A percentile compares a stretch with the other conserved stretches of the same genome.
Conservation (phyloP, 2,329 filamentous ascomycete genomes). For the Neurospora sp. region DNA sequence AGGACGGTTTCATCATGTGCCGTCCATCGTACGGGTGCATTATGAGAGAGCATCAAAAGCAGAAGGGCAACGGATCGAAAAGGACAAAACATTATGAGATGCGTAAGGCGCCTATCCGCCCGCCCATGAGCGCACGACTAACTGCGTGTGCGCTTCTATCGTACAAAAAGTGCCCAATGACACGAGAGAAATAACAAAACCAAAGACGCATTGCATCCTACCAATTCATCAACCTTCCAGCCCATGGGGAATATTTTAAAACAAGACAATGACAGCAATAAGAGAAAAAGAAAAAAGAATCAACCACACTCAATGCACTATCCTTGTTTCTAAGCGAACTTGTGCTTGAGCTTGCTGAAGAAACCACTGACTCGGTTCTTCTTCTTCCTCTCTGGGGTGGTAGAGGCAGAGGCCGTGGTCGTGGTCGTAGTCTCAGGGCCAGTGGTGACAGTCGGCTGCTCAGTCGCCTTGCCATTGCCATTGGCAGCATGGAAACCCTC, state of each 20-base stretch:
- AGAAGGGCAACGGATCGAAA: neutral
- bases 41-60: neutral
- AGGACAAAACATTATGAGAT: neutral
- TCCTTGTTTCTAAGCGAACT: slow-evolving; percentile 24
- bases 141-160: neutral
- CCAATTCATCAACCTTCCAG: neutral
- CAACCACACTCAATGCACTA: neutral
- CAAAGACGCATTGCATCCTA: neutral
- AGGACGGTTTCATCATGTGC: neutral
- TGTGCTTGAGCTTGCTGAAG: slow-evolving; percentile 47
- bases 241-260: neutral
- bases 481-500: neutral
- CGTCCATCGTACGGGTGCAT: neutral
- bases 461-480: slow-evolving; percentile 2
- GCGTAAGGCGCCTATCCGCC: neutral
- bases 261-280: slow-evolving; percentile 1
- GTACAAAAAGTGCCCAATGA: neutral
- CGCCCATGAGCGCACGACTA: neutral
- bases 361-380: slow-evolving; percentile 55
- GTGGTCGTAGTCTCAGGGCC: neutral
- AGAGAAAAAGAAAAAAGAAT: neutral
- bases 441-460: slow-evolving; percentile 1
- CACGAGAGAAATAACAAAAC: neutral
- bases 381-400: slow-evolving; percentile 52
- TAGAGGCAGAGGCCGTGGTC: slow-evolving; percentile 7